phyloP scores from a whole-genome alignment of 306 rosid genomes.

The Purshia tridentata region DNA sequence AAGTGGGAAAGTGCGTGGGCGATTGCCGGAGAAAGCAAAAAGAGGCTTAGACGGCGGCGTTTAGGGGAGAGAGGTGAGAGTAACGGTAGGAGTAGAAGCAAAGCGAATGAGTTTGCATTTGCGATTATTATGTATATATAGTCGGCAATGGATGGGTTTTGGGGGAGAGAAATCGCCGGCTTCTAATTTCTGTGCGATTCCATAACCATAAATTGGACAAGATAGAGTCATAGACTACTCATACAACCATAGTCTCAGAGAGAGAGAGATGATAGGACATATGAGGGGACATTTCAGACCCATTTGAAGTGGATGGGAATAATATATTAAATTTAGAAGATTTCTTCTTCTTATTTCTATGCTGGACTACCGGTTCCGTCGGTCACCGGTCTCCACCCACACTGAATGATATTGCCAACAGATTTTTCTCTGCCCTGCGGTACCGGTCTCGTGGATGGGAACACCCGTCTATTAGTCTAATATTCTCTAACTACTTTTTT shows the following conservation, averaged over 20 bases:
- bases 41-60: constrained; percentile 18
- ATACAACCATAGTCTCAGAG: neutral
- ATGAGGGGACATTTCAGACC: constrained; percentile 51
- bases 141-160: constrained; percentile 2
- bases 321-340: constrained; percentile 33
- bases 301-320: constrained; percentile 56
- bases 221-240: constrained; percentile 4
- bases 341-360: constrained; percentile 17
- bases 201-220: neutral
- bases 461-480: constrained; percentile 35
- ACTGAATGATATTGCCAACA: constrained; percentile 22
- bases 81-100: no score
- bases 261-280: constrained; percentile 36
- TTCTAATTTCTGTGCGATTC: neutral
- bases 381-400: constrained; percentile 49
- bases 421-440: constrained; percentile 25
- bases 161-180: constrained; percentile 1
- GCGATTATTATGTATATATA: neutral
- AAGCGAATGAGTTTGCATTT: neutral
- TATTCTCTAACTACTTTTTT: no score
- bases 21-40: constrained; percentile 36
- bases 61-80: neutral
- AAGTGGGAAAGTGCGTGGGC: constrained; percentile 2
- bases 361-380: constrained; percentile 39
- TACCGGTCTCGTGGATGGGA: constrained; percentile 42